Evolutionary conservation across 805 yeast species (phyloP).

Genomic region (Scheffersomyces lignosus): DNA sequence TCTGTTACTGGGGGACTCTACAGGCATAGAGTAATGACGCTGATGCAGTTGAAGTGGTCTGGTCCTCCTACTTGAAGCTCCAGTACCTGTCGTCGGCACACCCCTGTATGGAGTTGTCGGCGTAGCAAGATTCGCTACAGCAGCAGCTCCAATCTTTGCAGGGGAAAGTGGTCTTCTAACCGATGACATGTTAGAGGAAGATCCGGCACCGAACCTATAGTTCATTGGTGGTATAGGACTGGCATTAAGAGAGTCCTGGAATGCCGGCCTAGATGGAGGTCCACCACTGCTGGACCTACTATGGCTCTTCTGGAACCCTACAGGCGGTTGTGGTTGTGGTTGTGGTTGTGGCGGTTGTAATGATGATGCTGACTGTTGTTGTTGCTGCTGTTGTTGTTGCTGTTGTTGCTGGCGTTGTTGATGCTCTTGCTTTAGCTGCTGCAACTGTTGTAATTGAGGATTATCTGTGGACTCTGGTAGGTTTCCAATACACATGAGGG

Average conservation of each 20-base stretch:
- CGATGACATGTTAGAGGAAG: slow-evolving; percentile 6
- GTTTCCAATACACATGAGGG: slow-evolving; percentile 51
- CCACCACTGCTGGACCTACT: slow-evolving; percentile 8
- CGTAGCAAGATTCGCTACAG: slow-evolving; percentile 52
- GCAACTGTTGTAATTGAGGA: not conserved
- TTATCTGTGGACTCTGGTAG: slow-evolving; percentile 9
- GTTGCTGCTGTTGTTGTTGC: slow-evolving; percentile 2
- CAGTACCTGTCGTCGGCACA: slow-evolving; percentile 10
- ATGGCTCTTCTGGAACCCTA: slow-evolving; percentile 8
- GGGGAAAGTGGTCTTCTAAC: slow-evolving; percentile 56
- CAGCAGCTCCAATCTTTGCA: slow-evolving; percentile 70
- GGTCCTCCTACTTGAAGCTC: slow-evolving; percentile 8
- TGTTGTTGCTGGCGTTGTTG: slow-evolving; percentile 4
- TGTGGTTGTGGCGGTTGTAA: slow-evolving; percentile 7
- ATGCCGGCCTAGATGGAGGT: not conserved
- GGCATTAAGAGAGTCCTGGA: slow-evolving; percentile 23
- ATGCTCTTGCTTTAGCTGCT: slow-evolving; percentile 9
- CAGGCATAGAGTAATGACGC: slow-evolving; percentile 45
- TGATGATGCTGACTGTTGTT: slow-evolving; percentile 5
- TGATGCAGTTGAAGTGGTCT: slow-evolving; percentile 26
- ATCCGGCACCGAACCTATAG: slow-evolving; percentile 37
- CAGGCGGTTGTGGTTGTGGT: slow-evolving; percentile 10
- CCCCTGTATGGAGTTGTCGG: slow-evolving; percentile 36
- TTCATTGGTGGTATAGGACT: slow-evolving; percentile 33
- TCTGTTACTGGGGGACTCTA: slow-evolving; percentile 16